phyloP scores from a whole-genome alignment of 2,329 filamentous ascomycete species.

The Colletotrichum tanaceti region DNA sequence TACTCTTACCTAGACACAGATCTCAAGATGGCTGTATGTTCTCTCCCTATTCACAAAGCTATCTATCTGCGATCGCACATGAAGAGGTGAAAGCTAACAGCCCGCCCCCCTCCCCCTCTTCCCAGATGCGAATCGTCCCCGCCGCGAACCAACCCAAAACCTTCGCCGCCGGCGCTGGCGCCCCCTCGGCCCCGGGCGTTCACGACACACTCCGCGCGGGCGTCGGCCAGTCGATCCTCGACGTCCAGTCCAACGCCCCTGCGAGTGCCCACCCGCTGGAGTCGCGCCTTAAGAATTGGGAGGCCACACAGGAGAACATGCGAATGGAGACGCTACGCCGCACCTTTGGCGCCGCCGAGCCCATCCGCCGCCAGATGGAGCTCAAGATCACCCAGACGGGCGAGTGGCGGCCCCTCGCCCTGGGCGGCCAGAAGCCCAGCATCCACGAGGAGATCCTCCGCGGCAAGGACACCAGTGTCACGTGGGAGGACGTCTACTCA shows the following conservation, averaged over 20 bases:
- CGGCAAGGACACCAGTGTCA: constrained; percentile 80
- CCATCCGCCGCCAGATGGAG: constrained; percentile 93
- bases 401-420: constrained; percentile 80
- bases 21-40: constrained; percentile 61
- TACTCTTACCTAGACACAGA: not conserved
- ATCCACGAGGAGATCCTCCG: constrained; percentile 91
- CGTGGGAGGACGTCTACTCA: constrained; percentile 94
- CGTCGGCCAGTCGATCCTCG: constrained; percentile 72
- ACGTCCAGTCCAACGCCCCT: constrained; percentile 56
- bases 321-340: constrained; percentile 91
- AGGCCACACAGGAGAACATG: constrained; percentile 84
- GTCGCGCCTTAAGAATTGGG: constrained; percentile 88
- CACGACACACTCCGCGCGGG: constrained; percentile 93
- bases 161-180: constrained; percentile 75
- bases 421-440: constrained; percentile 70
- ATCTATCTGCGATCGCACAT: constrained; percentile 22
- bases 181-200: constrained; percentile 91
- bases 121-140: constrained; percentile 86
- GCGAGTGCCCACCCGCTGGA: constrained; percentile 84
- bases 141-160: constrained; percentile 72
- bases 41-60: constrained; percentile 9
- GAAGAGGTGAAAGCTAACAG: constrained; percentile 1
- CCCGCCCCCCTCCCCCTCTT: not conserved
- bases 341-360: constrained; percentile 92
- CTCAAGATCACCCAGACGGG: constrained; percentile 85